phyloP scores from a whole-genome alignment of 2,329 filamentous ascomycete species.

The Myriosclerotinia curreyana region DNA sequence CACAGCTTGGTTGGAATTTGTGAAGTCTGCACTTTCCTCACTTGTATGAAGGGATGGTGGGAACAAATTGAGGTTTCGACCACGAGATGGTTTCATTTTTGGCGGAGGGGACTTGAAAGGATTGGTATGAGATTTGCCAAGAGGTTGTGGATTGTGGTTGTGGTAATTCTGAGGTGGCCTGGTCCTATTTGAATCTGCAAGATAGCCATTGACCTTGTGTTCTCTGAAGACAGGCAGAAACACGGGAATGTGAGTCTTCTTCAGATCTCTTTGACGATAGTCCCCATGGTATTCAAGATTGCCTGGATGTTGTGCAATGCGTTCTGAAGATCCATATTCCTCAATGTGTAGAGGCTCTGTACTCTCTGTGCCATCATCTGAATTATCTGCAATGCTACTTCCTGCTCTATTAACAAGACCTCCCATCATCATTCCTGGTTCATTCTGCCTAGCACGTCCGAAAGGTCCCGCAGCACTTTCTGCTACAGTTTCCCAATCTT shows the following conservation, averaged over 20 bases:
- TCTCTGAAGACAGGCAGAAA: slow-evolving; percentile 33
- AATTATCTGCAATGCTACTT: slow-evolving; percentile 38
- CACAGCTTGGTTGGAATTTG: slow-evolving; percentile 7
- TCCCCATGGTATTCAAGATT: slow-evolving; percentile 30
- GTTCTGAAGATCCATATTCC: slow-evolving; percentile 33
- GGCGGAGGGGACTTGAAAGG: slow-evolving; percentile 36
- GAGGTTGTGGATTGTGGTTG: slow-evolving; percentile 27
- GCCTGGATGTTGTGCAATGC: slow-evolving; percentile 36
- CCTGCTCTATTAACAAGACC: slow-evolving; percentile 29
- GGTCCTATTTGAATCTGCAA: slow-evolving; percentile 34
- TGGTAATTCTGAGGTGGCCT: slow-evolving; percentile 24
- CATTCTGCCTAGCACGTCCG: slow-evolving; percentile 15
- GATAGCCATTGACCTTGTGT: slow-evolving; percentile 37
- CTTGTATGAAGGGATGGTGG: slow-evolving; percentile 21
- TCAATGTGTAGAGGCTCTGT: slow-evolving; percentile 25
- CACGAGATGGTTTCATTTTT: slow-evolving; percentile 22
- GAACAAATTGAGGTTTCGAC: slow-evolving; percentile 17
- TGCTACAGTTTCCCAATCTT: slow-evolving; percentile 39
- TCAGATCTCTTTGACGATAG: slow-evolving; percentile 37
- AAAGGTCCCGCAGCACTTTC: slow-evolving; percentile 28
- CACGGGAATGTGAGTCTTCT: slow-evolving; percentile 32
- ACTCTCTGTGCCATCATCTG: slow-evolving; percentile 28
- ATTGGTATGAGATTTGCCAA: slow-evolving; percentile 31
- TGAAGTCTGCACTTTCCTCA: slow-evolving; percentile 23
- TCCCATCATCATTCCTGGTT: slow-evolving; percentile 24